Conservation (phyloP, 352 stramenopile species). For the Phytophthora pisi region DNA sequence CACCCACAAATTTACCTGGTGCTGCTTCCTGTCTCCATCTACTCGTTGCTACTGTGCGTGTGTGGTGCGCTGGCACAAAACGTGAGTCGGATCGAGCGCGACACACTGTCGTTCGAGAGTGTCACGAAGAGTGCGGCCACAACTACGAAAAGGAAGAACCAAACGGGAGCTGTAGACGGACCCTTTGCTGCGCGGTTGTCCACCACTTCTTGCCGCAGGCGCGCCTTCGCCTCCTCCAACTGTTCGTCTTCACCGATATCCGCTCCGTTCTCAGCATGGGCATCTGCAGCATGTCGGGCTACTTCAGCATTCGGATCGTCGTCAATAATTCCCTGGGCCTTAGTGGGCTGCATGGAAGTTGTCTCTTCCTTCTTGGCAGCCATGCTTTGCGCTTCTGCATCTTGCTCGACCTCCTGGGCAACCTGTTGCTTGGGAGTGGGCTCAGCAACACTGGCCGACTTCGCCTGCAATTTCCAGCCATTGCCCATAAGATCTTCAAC, state of each 20-base stretch:
- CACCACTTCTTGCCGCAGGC: constrained; percentile 54
- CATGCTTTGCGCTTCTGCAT: constrained; percentile 11
- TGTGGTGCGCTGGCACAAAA: constrained; percentile 27
- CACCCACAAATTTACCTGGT: neutral
- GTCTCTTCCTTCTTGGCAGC: constrained; percentile 4
- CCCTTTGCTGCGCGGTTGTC: constrained; percentile 34
- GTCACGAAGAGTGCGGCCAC: constrained; percentile 59
- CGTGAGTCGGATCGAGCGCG: constrained; percentile 47
- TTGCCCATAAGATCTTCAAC: constrained; percentile 56
- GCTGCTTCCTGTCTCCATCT: constrained; percentile 7
- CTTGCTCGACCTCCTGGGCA: constrained; percentile 18
- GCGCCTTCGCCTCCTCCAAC: constrained; percentile 37
- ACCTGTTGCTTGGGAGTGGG: constrained; percentile 29
- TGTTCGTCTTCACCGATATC: constrained; percentile 44
- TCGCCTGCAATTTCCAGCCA: constrained; percentile 50
- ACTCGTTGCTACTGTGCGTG: constrained; percentile 36
- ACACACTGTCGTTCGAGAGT: constrained; percentile 74
- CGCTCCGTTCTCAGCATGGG: constrained; percentile 47
- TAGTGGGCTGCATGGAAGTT: constrained; percentile 15
- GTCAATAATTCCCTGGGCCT: constrained; percentile 25
- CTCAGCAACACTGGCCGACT: neutral
- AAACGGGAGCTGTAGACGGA: constrained; percentile 42
- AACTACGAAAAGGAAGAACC: constrained; percentile 63
- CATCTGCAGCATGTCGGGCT: constrained; percentile 36
- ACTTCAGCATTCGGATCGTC: constrained; percentile 42